phyloP scores from a whole-genome alignment of 768 basidiomycete species.

The Neoboletus magnificus region DNA sequence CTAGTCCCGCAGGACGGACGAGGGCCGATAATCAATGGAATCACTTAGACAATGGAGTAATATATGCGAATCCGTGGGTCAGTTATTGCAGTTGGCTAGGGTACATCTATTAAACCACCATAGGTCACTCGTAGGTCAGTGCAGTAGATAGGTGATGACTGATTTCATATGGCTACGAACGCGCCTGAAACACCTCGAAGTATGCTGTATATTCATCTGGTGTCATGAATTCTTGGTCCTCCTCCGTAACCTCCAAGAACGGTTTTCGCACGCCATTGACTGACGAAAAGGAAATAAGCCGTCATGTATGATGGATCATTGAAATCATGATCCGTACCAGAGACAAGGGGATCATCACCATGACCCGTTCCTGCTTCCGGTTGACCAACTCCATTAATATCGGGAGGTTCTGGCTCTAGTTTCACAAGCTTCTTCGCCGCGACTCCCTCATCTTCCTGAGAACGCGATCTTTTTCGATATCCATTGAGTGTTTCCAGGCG shows the following conservation, averaged over 20 bases:
- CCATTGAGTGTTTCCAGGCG: constrained; percentile 69
- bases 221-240: constrained; percentile 90
- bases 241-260: constrained; percentile 83
- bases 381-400: constrained; percentile 15
- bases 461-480: constrained; percentile 71
- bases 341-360: constrained; percentile 58
- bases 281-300: constrained; percentile 25
- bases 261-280: constrained; percentile 74
- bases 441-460: constrained; percentile 53
- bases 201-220: constrained; percentile 87
- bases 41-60: neutral
- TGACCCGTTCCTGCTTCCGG: neutral
- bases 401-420: constrained; percentile 33
- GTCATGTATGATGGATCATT: neutral
- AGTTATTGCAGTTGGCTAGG: constrained; percentile 11
- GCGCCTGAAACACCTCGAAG: constrained; percentile 65
- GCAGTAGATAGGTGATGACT: constrained; percentile 4
- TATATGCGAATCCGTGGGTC: neutral
- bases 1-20: neutral
- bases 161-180: constrained; percentile 17
- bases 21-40: neutral
- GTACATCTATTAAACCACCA: constrained; percentile 15
- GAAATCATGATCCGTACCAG: constrained; percentile 44
- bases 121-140: constrained; percentile 9
- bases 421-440: constrained; percentile 40